Percentiles rank a stretch among this genome's conserved stretches.
These are phyloP conservation scores for Nymphaea thermarum DNA, from an alignment of 164 flowering plant species.

Conservation along the genomic window DNA sequence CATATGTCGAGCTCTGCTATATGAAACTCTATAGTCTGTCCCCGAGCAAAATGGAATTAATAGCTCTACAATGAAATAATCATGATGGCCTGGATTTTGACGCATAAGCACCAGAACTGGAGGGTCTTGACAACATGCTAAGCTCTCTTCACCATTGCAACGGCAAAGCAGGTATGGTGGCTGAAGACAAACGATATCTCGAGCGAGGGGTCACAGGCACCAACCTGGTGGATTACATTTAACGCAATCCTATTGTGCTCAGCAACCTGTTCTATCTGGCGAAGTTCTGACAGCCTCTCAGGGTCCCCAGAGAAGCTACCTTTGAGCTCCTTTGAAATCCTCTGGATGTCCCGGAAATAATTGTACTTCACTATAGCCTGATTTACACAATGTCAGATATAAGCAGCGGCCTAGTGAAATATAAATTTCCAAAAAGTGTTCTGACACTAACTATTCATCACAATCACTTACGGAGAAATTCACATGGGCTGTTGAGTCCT, in stretches of 20 bases:
- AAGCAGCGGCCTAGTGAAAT: too few relatives aligned
- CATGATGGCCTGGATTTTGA: background rate
- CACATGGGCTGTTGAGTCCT: constrained; percentile 45
- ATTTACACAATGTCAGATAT: background rate
- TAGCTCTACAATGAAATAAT: background rate
- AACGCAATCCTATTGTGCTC: constrained; percentile 81
- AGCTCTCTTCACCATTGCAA: constrained; percentile 75
- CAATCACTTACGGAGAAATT: constrained; percentile 48
- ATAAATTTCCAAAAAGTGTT: too few relatives aligned
- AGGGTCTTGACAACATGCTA: constrained; percentile 12
- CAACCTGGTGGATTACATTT: constrained; percentile 52
- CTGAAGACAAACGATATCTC: constrained; percentile 73
- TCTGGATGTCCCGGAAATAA: constrained; percentile 77
- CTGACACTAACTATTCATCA: background rate
- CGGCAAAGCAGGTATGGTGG: constrained; percentile 76
- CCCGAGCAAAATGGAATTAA: background rate
- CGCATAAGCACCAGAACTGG: background rate
- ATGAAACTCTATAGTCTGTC: background rate
- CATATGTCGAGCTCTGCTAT: too few relatives aligned
- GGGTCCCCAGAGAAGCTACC: constrained; percentile 58
- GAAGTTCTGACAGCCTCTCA: constrained; percentile 63
- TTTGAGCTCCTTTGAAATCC: constrained; percentile 71
- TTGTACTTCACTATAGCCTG: constrained; percentile 59
- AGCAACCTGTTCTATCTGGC: constrained; percentile 75
- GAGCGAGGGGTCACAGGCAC: constrained; percentile 55